Base-by-base conservation (phyloP, 2,329 filamentous ascomycete species). In the Endoconidiophora polonica region DNA sequence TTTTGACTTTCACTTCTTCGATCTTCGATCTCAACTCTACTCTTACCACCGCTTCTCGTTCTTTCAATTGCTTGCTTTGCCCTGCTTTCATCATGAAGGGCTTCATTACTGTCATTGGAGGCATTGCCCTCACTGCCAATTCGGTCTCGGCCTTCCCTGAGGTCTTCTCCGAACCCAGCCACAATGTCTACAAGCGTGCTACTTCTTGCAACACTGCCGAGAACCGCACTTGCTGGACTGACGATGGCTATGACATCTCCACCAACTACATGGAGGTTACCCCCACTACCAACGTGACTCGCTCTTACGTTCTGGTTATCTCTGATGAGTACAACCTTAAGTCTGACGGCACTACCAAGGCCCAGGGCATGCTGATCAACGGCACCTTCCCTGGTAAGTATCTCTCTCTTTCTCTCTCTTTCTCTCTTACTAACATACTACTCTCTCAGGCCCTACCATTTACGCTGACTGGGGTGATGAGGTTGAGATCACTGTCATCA, bases 401-500 rank as follows among this genome's bases (percentile, higher is more conserved):
- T 49, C 22, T 43, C 37, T 29, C 6, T 46, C 14, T 24, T 12
- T 24, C 9, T 9, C 7, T 20, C 16, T 22, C 20, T 40, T 24
- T 41, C 23, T 39, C 18, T 46, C 12, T 24, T 44, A 24, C 46
- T 52, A 52, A 52, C 43, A 46, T 44, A 9, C 20, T 4, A 16
- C 18, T 24, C 5, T 24, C 20, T 16, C 37, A 54, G 52, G 52
- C 14, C 54, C 54, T 41, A 54, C 52, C 18, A 43, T 56, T 36
- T 46, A 49, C 18, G 54, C 54, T 14, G 54, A 73, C 50, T 74
- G 71, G 69, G 72, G 71, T 26, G 71, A 75, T 54, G 60, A 54
- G 5, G 62, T 73, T 33, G 63, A 79, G 44, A 71, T 84, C 46
- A 76, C 75, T 22, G 73, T 84, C 51, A 70, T 74, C 62, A 86